Evolutionary conservation across 805 yeast species (phyloP), one percentile per base, ranked within the genome.

Genomic region (Candida sanyiensis): DNA sequence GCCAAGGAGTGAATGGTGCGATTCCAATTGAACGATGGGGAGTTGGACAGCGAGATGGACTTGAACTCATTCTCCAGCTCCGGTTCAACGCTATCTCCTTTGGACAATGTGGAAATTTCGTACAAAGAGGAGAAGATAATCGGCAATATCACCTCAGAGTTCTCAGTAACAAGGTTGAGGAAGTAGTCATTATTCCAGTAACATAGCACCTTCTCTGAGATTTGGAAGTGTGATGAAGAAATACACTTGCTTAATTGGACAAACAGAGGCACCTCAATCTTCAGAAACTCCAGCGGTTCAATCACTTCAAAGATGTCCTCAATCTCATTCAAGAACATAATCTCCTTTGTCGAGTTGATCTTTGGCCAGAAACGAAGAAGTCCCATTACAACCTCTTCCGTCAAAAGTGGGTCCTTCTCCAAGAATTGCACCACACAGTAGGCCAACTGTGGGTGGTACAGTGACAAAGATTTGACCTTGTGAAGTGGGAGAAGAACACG

Each of bases 331-430:
- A 93, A 67, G 55, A 89, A 93, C 94, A 93, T 82, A 19, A 93
- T 85, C 64, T 93, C 98, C 57, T 93, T 93, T 11, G 97, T 93
- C 19, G 94, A 80, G 56, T 87, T 87, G 35, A 85, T 80, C 61
- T 93, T 93, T 39, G 98, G 98, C 98, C 98, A 93, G 66, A 80
- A 93, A 55, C 95, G 73, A 51, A 93, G 66, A 44, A 93, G 66
- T 3, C 97, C 96, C 86, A 86, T 80, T 20, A 93, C 77, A n/a
- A 93, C 97, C 59, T 89, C 97, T 60, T 89, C 97, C 2, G 97
- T 90, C 50, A 93, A 69, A 11, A 73, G 48, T 3, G 96, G 94
- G 58, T 93, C 98, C 62, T 93, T 93, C 55, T 93, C 98, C 52
- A 93, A 67, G 61, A 93, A 93, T 64, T 93, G 98, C 21, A 93